A percentile compares a stretch with the other conserved stretches of the same genome.
phyloP scores from a whole-genome alignment of 2,329 filamentous ascomycete genomes.

The Arthroderma sp. region DNA sequence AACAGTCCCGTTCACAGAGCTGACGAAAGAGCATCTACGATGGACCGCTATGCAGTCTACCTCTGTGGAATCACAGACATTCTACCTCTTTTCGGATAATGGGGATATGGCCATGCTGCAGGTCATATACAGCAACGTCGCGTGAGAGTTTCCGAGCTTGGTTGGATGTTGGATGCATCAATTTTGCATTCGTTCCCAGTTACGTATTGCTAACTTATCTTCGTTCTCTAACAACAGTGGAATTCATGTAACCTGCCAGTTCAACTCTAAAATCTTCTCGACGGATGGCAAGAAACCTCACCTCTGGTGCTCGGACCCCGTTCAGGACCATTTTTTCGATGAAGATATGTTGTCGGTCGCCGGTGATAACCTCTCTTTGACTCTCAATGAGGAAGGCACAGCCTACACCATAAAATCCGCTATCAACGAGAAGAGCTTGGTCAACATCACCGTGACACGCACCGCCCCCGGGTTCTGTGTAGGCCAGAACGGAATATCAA shows the following conservation, averaged over 20 bases:
- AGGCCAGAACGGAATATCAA: constrained; percentile 70
- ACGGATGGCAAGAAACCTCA: constrained; percentile 57
- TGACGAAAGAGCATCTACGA: constrained; percentile 63
- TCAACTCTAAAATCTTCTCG: constrained; percentile 88
- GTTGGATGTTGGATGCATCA: constrained; percentile 5
- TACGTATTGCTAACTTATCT: constrained; percentile 4
- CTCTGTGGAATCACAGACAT: constrained; percentile 85
- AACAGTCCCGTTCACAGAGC: constrained; percentile 65
- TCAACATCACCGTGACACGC: constrained; percentile 73
- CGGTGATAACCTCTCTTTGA: constrained; percentile 71
- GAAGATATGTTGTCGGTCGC: constrained; percentile 72
- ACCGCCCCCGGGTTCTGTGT: constrained; percentile 67
- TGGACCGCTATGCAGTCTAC: constrained; percentile 75
- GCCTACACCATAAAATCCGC: constrained; percentile 83
- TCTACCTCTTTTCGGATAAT: constrained; percentile 72
- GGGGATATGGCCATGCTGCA: constrained; percentile 70
- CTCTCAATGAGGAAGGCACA: constrained; percentile 72
- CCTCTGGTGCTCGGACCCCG: constrained; percentile 71
- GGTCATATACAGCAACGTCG: constrained; percentile 95
- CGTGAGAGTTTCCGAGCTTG: constrained; percentile 43
- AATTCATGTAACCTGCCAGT: constrained; percentile 79
- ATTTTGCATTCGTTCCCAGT: constrained; percentile 1
- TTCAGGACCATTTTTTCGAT: constrained; percentile 71
- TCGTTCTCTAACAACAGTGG: constrained; percentile 44
- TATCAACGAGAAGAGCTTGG: constrained; percentile 63